These are phyloP conservation scores for Russula olivacea DNA, from an alignment of 768 basidiomycete genomes.

Conservation along the genomic window DNA sequence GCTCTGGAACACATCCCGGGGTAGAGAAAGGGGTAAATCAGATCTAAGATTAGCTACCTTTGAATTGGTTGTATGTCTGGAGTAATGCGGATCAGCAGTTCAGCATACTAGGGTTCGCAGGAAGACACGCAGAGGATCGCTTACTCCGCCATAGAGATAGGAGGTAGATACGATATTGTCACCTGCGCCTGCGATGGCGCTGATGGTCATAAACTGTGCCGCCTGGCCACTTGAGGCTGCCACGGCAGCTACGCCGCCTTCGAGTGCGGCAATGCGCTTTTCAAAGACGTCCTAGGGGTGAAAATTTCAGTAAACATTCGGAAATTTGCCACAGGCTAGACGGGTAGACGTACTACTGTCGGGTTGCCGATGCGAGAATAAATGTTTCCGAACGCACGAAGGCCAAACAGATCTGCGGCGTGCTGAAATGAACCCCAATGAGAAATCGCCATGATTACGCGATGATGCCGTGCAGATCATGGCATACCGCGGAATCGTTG, in stretches of 20 bases:
- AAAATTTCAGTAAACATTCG: background rate
- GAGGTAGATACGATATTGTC: slow-evolving; percentile 76
- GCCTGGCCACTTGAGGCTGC: slow-evolving; percentile 70
- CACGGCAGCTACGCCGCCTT: slow-evolving; percentile 71
- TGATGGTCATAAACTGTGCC: slow-evolving; percentile 56
- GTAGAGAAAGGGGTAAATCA: background rate
- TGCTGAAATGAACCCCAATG: slow-evolving; percentile 38
- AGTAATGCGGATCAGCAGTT: background rate
- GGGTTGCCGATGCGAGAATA: slow-evolving; percentile 69
- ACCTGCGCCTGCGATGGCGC: slow-evolving; percentile 49
- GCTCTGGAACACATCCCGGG: background rate
- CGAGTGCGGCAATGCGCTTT: slow-evolving; percentile 71
- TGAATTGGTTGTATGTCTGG: slow-evolving; percentile 69
- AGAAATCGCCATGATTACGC: background rate
- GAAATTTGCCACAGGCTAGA: background rate
- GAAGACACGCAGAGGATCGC: slow-evolving; percentile 25
- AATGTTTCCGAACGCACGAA: slow-evolving; percentile 51
- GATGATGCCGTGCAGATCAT: background rate
- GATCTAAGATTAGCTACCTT: slow-evolving; percentile 35
- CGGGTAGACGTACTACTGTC: slow-evolving; percentile 44
- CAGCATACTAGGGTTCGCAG: too few species aligned
- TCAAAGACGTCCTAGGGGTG: slow-evolving; percentile 64
- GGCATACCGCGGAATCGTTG: slow-evolving; percentile 56
- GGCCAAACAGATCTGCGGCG: slow-evolving; percentile 63
- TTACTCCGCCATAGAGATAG: slow-evolving; percentile 62